Percentiles rank a stretch among this genome's conserved stretches.
Evolutionary conservation across 2,329 filamentous ascomycete genomes (phyloP).

Genomic region (Fusarium solani-melongenae): DNA sequence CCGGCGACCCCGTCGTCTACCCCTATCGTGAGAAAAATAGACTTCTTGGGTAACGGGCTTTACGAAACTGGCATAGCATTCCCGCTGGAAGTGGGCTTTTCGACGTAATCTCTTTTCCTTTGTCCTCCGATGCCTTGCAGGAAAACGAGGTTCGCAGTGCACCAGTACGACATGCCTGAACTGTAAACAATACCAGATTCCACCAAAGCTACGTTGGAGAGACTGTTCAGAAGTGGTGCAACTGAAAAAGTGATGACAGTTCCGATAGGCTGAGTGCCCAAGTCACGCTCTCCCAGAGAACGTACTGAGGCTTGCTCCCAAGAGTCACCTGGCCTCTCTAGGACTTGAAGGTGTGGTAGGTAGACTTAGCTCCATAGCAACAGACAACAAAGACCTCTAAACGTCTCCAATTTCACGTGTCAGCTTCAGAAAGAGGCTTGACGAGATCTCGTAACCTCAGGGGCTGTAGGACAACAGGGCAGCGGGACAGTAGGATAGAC

Average conservation of each 20-base stretch:
- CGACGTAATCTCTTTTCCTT: background rate
- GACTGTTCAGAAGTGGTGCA: background rate
- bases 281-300: background rate
- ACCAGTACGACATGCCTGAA: background rate
- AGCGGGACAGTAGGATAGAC: background rate
- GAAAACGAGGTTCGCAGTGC: background rate
- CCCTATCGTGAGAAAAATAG: background rate
- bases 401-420: constrained; percentile 2
- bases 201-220: background rate
- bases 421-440: background rate
- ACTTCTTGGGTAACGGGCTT: constrained; percentile 1
- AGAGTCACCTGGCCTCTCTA: background rate
- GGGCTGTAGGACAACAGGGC: too few relatives aligned
- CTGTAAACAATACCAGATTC: background rate
- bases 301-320: background rate
- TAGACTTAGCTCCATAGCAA: background rate
- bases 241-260: background rate
- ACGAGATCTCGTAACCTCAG: too few relatives aligned
- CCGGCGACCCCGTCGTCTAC: background rate
- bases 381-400: background rate
- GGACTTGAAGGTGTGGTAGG: background rate
- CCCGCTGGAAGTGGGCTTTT: background rate
- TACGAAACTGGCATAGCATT: background rate
- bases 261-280: background rate
- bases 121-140: background rate